These are phyloP conservation scores for Stemphylium vesicarium DNA, from an alignment of 2,329 filamentous ascomycete genomes.

Conservation along the genomic window DNA sequence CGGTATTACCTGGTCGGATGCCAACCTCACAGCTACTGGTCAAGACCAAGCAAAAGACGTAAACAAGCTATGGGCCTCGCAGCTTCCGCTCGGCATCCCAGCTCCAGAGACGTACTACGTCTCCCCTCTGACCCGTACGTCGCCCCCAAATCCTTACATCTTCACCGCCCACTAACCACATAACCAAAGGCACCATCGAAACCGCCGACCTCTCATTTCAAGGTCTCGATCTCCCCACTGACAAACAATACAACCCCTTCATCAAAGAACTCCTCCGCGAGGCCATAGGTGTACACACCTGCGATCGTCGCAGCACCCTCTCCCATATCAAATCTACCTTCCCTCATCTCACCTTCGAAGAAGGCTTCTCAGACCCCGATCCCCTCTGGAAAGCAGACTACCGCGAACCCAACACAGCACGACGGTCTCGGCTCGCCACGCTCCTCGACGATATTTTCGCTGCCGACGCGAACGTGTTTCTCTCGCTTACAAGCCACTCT, in stretches of 20 bases:
- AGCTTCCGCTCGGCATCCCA: conserved; percentile 62
- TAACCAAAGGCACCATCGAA: conserved; percentile 51
- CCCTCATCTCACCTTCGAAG: conserved; percentile 63
- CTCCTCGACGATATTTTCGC: conserved; percentile 63
- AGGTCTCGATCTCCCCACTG: conserved; percentile 57
- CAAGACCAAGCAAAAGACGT: conserved; percentile 65
- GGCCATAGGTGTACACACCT: conserved; percentile 71
- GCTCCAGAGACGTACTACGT: conserved; percentile 69
- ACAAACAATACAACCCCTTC: conserved; percentile 60
- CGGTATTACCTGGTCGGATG: conserved; percentile 67
- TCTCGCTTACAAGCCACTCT: conserved; percentile 65
- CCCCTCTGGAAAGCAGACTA: conserved; percentile 56
- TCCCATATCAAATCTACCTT: conserved; percentile 59
- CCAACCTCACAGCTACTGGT: conserved; percentile 65
- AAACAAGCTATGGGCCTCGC: conserved; percentile 62
- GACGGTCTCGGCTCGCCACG: conserved; percentile 30
- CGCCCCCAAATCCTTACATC: background rate
- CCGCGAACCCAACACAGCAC: conserved; percentile 36
- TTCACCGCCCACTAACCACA: too few species aligned
- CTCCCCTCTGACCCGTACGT: conserved; percentile 66
- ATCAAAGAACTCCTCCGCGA: conserved; percentile 72
- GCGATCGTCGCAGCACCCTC: conserved; percentile 65
- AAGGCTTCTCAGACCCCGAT: conserved; percentile 65
- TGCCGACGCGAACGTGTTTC: conserved; percentile 52
- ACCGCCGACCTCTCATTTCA: conserved; percentile 69